Conservation (phyloP, 352 stramenopile species). For the Pythium sp. region DNA sequence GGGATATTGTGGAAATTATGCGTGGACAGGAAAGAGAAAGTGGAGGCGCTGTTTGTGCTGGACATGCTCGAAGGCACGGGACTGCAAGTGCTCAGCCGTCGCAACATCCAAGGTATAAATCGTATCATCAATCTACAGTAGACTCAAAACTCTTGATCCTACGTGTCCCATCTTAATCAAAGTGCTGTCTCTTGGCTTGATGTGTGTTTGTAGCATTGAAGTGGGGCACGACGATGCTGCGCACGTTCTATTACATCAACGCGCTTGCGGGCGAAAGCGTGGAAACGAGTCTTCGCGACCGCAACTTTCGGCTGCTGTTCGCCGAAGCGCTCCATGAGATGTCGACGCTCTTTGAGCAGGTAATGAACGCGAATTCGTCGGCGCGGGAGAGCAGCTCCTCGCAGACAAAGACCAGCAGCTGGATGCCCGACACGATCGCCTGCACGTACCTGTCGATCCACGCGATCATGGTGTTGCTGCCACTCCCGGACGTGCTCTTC, state of each 20-base stretch:
- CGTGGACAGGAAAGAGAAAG: conserved; percentile 64
- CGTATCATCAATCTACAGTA: background rate
- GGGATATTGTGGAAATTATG: background rate
- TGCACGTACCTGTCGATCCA: conserved; percentile 59
- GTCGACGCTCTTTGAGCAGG: conserved; percentile 43
- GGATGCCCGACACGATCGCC: conserved; percentile 54
- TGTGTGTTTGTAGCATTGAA: conserved; percentile 49
- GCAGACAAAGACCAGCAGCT: conserved; percentile 18
- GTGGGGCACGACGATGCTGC: conserved; percentile 77
- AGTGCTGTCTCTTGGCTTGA: background rate
- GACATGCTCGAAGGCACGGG: conserved; percentile 72
- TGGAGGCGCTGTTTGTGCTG: conserved; percentile 57
- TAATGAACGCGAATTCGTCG: conserved; percentile 25
- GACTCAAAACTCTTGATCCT: background rate
- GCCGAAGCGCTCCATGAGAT: conserved; percentile 71
- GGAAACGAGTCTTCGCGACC: conserved; percentile 53
- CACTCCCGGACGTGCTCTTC: conserved; percentile 74
- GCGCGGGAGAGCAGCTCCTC: background rate
- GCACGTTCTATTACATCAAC: conserved; percentile 79
- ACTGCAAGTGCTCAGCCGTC: conserved; percentile 71
- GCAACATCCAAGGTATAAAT: conserved; percentile 60
- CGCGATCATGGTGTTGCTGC: conserved; percentile 68
- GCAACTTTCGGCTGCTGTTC: conserved; percentile 65
- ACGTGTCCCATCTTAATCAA: too few species aligned
- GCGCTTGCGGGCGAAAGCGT: conserved; percentile 58